Evolutionary conservation across 768 basidiomycete species (phyloP), one percentile per base, ranked within the genome.

Genomic region (Phanerochaete sordida): DNA sequence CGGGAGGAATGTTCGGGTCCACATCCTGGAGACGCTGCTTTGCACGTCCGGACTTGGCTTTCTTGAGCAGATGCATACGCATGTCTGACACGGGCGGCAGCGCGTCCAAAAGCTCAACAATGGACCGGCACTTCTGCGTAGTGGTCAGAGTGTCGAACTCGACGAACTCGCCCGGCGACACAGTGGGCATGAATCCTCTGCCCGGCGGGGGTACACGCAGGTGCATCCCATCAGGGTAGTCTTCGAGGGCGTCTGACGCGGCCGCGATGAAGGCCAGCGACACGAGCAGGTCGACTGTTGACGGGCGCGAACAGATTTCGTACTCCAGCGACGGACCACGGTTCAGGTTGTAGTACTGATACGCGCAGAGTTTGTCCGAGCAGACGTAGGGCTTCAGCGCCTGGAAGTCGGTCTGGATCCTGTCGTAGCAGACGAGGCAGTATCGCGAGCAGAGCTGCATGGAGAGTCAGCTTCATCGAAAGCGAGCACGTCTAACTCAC

Each of bases 331-430:
- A 87, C 5, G 85, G 82, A 0, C 87, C 88, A 27, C 83, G 77
- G 58, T 85, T 86, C 50, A 86, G 73, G 3, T 78, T 73, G 67
- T 87, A 88, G 65, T 86, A 88, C 65, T 87, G 88, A 68, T 86
- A 91, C 5, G 81, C 74, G 70, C 89, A 91, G 4, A 91, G 77
- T 56, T 80, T 80, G 4, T 77, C 78, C 57, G 81, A 78, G 68
- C 88, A 91, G 26, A 91, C 87, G 66, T 88, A 90, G 1, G 89
- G 89, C 68, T 88, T 87, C 60, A 90, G 79, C 0, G 84, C 81
- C 62, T 84, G 83, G 59, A 80, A 82, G 43, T 81, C 76, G 9
- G 73, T 75, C 11, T 75, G 65, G 30, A 87, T 74, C 61, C 78
- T 80, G 63, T 81, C 81, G 65, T 88, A 87, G 71, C 89, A 90